Base-by-base conservation (phyloP, 2,329 filamentous ascomycete genomes). In the Sarocladium brachiariae region DNA sequence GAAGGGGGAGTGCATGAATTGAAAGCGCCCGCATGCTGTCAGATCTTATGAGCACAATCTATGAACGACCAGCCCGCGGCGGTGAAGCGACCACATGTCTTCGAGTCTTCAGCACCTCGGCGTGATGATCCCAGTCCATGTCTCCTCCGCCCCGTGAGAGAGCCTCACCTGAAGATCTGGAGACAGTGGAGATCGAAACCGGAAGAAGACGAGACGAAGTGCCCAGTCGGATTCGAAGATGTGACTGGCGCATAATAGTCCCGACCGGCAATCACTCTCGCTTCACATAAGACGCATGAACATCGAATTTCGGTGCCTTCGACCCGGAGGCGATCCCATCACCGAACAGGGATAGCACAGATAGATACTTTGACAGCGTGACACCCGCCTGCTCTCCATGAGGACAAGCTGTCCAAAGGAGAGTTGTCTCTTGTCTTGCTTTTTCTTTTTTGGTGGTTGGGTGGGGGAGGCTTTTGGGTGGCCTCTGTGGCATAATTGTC, bases 131-230 rank as follows among this genome's bases (percentile, higher is more conserved):
- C 43, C 6, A 21, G 9, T n/a, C 21, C 10, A 6, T 13, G n/a
- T n/a, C n/a, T n/a, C n/a, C n/a, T n/a, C n/a, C n/a, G n/a, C n/a
- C n/a, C n/a, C n/a, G n/a, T n/a, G n/a, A n/a, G n/a, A n/a, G 25
- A 47, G 43, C 25, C 43, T 47, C 43, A 47, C 43, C 43, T 47
- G 43, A 47, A 33, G 27, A 47, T 47, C 43, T 31, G 43, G 43
- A 25, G 43, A 47, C 33, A 21, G 43, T 47, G 43, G 43, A 25
- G 43, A 47, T 18, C 3, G 27, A 23, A n/a, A 13, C 10, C n/a
- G 25, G 5, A 47, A 19, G 25, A 23, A 23, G 43, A 43, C 27
- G 25, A 33, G 43, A 33, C 43, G 16, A 31, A 31, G n/a, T 45
- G 39, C 24, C 43, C 5, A 13, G 21, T 21, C 16, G 43, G 16